These are phyloP conservation scores for Funneliformis mosseae DNA, from an alignment of 192 early-diverging fungal genomes.

Conservation along the genomic window DNA sequence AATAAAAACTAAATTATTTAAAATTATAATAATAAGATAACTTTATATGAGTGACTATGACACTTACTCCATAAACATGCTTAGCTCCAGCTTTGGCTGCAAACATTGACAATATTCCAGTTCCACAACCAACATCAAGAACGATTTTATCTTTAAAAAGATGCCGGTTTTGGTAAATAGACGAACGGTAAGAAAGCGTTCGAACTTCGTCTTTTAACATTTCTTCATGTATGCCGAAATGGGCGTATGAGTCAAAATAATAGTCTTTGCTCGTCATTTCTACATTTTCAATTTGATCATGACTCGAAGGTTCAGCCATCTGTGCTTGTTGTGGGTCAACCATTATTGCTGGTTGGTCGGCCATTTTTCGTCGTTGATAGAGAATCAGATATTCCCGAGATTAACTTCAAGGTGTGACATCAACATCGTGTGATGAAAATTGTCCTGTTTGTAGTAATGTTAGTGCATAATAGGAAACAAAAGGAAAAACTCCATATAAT, in stretches of 20 bases:
- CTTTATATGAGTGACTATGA: background rate
- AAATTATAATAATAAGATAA: background rate
- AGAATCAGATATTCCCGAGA: too few species aligned
- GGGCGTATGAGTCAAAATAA: constrained; percentile 99
- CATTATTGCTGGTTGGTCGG: background rate
- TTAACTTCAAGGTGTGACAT: too few species aligned
- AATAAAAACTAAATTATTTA: constrained; percentile 31
- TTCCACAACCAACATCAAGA: constrained; percentile 89
- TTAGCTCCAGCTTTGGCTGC: constrained; percentile 84
- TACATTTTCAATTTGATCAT: background rate
- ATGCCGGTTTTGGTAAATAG: constrained; percentile 82
- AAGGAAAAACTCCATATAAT: too few species aligned
- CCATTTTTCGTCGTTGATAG: too few species aligned
- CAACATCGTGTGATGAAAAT: too few species aligned
- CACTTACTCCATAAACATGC: constrained; percentile 53
- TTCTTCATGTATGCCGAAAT: constrained; percentile 81
- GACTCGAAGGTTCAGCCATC: too few species aligned
- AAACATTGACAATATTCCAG: constrained; percentile 92
- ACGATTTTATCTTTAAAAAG: constrained; percentile 86
- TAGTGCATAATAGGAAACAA: too few species aligned
- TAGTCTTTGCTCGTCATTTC: constrained; percentile 66
- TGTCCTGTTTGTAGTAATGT: too few species aligned
- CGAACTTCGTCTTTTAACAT: constrained; percentile 87
- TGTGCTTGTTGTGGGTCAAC: too few species aligned
- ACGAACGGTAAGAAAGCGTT: constrained; percentile 80